Evolutionary conservation across 164 flowering plant genomes (phyloP).

Genomic region (Litsea cubeba): DNA sequence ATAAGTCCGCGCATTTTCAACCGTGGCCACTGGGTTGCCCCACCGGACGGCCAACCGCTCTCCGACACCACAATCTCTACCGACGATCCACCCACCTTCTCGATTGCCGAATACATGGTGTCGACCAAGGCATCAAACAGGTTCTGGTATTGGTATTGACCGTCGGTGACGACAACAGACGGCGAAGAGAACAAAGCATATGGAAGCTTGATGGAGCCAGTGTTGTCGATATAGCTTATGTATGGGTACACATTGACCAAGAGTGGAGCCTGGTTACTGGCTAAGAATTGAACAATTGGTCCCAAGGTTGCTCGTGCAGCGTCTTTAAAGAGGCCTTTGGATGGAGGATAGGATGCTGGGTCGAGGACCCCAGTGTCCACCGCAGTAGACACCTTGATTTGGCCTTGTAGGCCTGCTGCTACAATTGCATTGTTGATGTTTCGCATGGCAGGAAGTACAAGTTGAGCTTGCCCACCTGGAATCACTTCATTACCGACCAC

Average conservation of each 20-base stretch:
- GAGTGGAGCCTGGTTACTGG: conserved; percentile 15
- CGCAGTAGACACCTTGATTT: conserved; percentile 31
- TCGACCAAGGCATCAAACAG: background rate
- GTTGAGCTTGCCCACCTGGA: conserved; percentile 11
- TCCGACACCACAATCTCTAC: conserved; percentile 12
- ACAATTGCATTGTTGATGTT: conserved; percentile 15
- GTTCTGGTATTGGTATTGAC: background rate
- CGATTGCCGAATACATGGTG: background rate
- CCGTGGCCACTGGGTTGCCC: background rate
- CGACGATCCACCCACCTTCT: conserved; percentile 1
- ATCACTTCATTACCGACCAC: conserved; percentile 21
- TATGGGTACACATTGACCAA: conserved; percentile 39
- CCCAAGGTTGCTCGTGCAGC: background rate
- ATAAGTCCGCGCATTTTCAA: conserved; percentile 6
- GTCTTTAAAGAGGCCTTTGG: conserved; percentile 1
- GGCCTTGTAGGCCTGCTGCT: background rate
- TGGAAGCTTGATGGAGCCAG: conserved; percentile 7
- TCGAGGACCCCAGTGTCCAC: conserved; percentile 16
- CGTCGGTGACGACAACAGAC: background rate
- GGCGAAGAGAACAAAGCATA: conserved; percentile 2
- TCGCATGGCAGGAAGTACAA: conserved; percentile 19
- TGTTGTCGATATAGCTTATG: conserved; percentile 15
- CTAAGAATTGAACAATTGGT: conserved; percentile 4
- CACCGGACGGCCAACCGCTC: conserved; percentile 14
- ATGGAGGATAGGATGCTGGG: conserved; percentile 33